phyloP scores from a whole-genome alignment of 2,329 filamentous ascomycete genomes.

The Hymenoscyphus occultus region DNA sequence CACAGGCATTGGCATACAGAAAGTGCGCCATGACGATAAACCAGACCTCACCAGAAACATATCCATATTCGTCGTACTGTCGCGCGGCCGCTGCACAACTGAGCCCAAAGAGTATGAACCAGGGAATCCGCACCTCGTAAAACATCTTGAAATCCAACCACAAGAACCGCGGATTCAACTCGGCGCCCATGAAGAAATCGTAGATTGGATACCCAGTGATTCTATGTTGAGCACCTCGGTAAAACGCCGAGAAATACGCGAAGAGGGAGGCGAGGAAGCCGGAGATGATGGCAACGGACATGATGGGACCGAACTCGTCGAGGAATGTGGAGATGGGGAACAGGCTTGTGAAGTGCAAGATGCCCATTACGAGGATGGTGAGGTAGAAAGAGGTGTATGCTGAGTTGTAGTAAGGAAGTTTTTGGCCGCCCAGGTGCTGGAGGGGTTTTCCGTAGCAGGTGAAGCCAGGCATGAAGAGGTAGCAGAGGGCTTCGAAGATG shows the following conservation, averaged over 20 bases:
- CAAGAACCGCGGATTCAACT: conserved; percentile 83
- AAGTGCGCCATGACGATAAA: conserved; percentile 89
- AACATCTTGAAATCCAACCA: conserved; percentile 93
- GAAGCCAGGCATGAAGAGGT: conserved; percentile 83
- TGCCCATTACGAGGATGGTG: conserved; percentile 69
- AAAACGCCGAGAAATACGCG: conserved; percentile 81
- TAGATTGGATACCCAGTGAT: conserved; percentile 84
- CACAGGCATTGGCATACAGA: conserved; percentile 87
- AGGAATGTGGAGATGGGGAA: conserved; percentile 91
- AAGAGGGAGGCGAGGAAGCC: conserved; percentile 80
- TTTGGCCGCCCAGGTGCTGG: conserved; percentile 75
- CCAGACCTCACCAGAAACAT: conserved; percentile 77
- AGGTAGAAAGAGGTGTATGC: conserved; percentile 84
- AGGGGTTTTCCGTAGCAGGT: conserved; percentile 86
- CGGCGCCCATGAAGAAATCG: conserved; percentile 89
- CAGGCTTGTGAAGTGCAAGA: conserved; percentile 74
- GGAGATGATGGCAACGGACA: conserved; percentile 92
- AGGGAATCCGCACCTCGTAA: conserved; percentile 87
- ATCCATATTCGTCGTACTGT: conserved; percentile 82
- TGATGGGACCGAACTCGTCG: conserved; percentile 89
- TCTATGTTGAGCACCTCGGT: conserved; percentile 79
- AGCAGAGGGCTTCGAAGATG: conserved; percentile 77
- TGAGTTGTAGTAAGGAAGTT: conserved; percentile 92
- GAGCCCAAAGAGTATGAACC: conserved; percentile 84
- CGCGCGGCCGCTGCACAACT: conserved; percentile 72